Percentiles rank a stretch among this genome's conserved stretches.
phyloP scores from a whole-genome alignment of 2,329 filamentous ascomycete genomes.

The Amauroascus verrucosus region DNA sequence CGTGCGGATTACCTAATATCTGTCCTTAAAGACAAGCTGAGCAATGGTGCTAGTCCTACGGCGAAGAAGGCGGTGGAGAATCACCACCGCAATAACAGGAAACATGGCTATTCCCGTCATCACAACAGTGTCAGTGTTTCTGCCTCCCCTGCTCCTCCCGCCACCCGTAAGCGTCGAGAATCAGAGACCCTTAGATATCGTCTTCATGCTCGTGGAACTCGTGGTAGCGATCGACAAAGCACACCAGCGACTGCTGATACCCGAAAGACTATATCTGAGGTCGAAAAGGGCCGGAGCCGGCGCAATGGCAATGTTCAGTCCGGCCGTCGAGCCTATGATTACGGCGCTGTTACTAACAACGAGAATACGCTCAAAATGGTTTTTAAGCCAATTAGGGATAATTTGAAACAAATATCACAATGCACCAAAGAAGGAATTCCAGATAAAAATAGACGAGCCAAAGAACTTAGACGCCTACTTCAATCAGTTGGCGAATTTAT shows the following conservation, averaged over 20 bases:
- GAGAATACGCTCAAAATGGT: constrained; percentile 37
- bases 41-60: constrained; percentile 50
- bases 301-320: constrained; percentile 19
- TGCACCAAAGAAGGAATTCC: constrained; percentile 40
- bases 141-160: constrained; percentile 37
- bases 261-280: neutral
- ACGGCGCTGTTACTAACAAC: constrained; percentile 22
- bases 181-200: constrained; percentile 34
- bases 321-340: constrained; percentile 20
- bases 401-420: constrained; percentile 35
- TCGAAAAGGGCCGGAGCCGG: constrained; percentile 7
- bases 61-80: constrained; percentile 78
- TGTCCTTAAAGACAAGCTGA: constrained; percentile 80
- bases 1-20: constrained; percentile 90
- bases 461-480: constrained; percentile 35
- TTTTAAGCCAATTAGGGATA: constrained; percentile 39
- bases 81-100: constrained; percentile 91
- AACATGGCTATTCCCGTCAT: constrained; percentile 33
- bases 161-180: constrained; percentile 35
- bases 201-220: constrained; percentile 31
- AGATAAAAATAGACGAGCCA: constrained; percentile 35
- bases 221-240: constrained; percentile 36
- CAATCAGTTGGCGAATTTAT: constrained; percentile 40
- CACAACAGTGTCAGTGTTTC: constrained; percentile 33
- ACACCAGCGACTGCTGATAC: constrained; percentile 28